These are phyloP conservation scores for Metschnikowia baotianmanensis DNA, from an alignment of 805 yeast genomes.

Conservation along the genomic window DNA sequence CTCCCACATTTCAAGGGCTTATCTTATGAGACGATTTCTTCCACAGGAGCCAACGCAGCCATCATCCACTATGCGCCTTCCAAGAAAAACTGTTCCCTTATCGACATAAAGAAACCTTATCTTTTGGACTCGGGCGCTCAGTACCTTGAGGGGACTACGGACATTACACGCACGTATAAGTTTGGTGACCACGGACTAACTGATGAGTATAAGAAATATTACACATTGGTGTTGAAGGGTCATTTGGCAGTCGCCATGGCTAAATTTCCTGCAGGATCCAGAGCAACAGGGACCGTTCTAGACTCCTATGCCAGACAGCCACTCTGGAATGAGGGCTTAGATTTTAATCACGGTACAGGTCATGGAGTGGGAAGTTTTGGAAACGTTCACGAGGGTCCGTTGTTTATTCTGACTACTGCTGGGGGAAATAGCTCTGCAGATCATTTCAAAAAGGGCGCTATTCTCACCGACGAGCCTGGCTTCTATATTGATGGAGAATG, in stretches of 20 bases:
- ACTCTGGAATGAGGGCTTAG: conserved; percentile 78
- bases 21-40: conserved; percentile 74
- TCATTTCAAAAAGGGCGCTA: conserved; percentile 56
- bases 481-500: conserved; percentile 85
- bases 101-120: conserved; percentile 68
- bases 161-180: conserved; percentile 85
- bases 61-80: conserved; percentile 76
- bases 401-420: conserved; percentile 65
- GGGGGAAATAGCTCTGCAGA: conserved; percentile 49
- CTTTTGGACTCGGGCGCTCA: conserved; percentile 92
- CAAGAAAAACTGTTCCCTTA: conserved; percentile 50
- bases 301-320: conserved; percentile 83
- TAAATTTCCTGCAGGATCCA: conserved; percentile 61
- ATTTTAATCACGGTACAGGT: conserved; percentile 93
- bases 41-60: conserved; percentile 74
- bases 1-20: conserved; percentile 59
- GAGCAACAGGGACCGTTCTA: conserved; percentile 69
- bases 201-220: conserved; percentile 56
- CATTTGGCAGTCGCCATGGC: conserved; percentile 83
- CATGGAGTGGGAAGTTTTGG: conserved; percentile 95
- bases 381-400: conserved; percentile 93
- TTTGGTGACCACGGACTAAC: conserved; percentile 40
- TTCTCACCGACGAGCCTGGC: conserved; percentile 93
- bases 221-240: conserved; percentile 87
- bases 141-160: conserved; percentile 92